Base-by-base conservation (phyloP, 106 monocot species). In the Agapanthus africanus region DNA sequence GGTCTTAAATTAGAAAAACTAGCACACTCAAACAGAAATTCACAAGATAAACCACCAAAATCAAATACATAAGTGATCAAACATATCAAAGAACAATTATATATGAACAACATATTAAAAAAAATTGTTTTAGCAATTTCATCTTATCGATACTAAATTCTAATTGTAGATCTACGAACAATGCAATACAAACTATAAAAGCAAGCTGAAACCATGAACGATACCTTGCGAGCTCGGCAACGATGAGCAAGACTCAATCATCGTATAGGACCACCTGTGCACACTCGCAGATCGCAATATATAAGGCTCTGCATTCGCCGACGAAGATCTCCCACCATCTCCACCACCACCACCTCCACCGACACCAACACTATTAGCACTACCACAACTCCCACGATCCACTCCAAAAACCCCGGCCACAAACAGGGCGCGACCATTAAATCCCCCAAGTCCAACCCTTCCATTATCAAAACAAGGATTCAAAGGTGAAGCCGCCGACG, bases 351-450 rank as follows among this genome's bases (percentile, higher is more conserved):
- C 41, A 16, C 71, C 56, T 36, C 62, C 71, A 37, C 59, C 71
- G 9, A 60, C 63, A 14, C 64, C 51, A 1, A 65, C 76, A 6
- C 49, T 61, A 23, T 88, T 81, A 18, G 26, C 67, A 39, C 54
- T 67, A 4, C 76, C 78, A 69, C 72, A 73, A 68, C 74, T 64
- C 2, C 68, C 77, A 7, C 51, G 57, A 25, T 87, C 83, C 10
- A 79, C 59, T 40, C 80, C 50, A n/a, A 83, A 59, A 63, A 82
- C 85, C 34, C 83, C 88, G 0, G 80, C 85, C 67, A 76, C 36
- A 33, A 95, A 82, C 23, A 91, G 95, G 1, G 91, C 91, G 34
- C 65, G 69, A 10, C 63, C 78, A 11, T 67, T 26, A 59, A 81
- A 84, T 64, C 63, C 75, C 16, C 81, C 78, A 6, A 79, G 54